Evolutionary conservation across 352 stramenopile genomes (phyloP).

Genomic region (Peronospora belbahrii): DNA sequence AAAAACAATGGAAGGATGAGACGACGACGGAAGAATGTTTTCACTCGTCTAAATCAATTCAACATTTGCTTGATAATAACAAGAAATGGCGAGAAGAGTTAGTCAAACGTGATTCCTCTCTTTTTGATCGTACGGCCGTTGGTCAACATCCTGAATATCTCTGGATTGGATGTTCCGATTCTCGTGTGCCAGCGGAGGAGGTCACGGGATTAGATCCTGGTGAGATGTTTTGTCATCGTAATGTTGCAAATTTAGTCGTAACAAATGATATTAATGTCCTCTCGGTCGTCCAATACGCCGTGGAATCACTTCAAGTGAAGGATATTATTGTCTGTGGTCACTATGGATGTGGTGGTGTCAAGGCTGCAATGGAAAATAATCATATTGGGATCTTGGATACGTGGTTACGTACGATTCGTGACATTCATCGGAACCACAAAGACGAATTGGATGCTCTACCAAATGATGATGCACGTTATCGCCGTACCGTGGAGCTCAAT

Average conservation of each 20-base stretch:
- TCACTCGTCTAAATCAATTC: slow-evolving; percentile 33
- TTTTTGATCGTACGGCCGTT: slow-evolving; percentile 56
- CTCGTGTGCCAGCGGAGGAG: slow-evolving; percentile 76
- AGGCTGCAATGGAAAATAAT: slow-evolving; percentile 76
- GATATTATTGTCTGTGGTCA: slow-evolving; percentile 89
- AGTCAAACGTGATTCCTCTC: slow-evolving; percentile 41
- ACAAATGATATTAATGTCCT: slow-evolving; percentile 65
- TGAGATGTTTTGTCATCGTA: slow-evolving; percentile 88
- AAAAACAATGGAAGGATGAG: slow-evolving; percentile 8
- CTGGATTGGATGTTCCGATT: slow-evolving; percentile 87
- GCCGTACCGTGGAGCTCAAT: slow-evolving; percentile 72
- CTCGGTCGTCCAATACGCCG: slow-evolving; percentile 62
- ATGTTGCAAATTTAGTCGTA: slow-evolving; percentile 75
- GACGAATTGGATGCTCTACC: slow-evolving; percentile 23
- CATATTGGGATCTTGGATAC: slow-evolving; percentile 81
- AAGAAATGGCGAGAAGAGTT: slow-evolving; percentile 58
- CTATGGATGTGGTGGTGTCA: slow-evolving; percentile 87
- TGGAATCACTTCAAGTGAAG: slow-evolving; percentile 85
- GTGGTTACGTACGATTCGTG: slow-evolving; percentile 87
- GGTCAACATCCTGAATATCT: slow-evolving; percentile 80
- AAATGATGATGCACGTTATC: slow-evolving; percentile 26
- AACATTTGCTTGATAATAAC: slow-evolving; percentile 65
- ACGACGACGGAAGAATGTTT: slow-evolving; percentile 10
- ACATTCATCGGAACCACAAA: slow-evolving; percentile 36
- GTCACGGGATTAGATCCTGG: slow-evolving; percentile 76